Percentiles rank a stretch among this genome's conserved stretches.
phyloP scores from a whole-genome alignment of 148 eudicot genomes.

The Suaeda aralocaspica region DNA sequence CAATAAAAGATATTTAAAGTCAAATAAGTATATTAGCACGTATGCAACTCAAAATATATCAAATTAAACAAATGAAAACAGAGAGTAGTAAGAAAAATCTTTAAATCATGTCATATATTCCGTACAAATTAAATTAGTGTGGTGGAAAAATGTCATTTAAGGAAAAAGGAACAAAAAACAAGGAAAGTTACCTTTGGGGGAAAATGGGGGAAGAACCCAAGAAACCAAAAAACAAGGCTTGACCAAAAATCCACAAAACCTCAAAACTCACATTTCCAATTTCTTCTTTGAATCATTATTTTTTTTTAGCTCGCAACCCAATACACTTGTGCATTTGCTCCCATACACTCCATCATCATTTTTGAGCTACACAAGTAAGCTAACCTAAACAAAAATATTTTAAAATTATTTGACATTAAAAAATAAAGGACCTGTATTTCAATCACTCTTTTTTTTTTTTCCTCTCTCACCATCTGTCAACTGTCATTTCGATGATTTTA shows the following conservation, averaged over 20 bases:
- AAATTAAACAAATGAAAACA: too few species aligned
- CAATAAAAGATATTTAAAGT: too few species aligned
- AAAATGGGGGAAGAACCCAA: neutral
- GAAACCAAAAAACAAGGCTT: constrained; percentile 6
- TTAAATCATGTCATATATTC: too few species aligned
- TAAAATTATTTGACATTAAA: neutral
- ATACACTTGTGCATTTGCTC: constrained; percentile 35
- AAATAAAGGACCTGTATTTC: neutral
- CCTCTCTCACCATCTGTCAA: constrained; percentile 22
- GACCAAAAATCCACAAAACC: constrained; percentile 20
- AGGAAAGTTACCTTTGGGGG: neutral
- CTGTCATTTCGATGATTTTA: constrained; percentile 30
- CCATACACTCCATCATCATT: constrained; percentile 35
- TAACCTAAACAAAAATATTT: constrained; percentile 5
- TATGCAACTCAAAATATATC: too few species aligned
- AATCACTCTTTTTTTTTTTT: neutral
- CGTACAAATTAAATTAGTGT: too few species aligned
- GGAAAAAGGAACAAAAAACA: neutral
- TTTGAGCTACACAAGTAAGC: constrained; percentile 39
- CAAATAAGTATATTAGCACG: too few species aligned
- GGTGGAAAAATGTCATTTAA: neutral
- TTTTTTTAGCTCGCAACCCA: constrained; percentile 44
- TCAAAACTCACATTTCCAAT: constrained; percentile 17
- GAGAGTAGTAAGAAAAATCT: too few species aligned
- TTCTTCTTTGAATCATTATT: constrained; percentile 25